phyloP scores from a whole-genome alignment of 805 yeast genomes.

The Lipomyces starkeyi region DNA sequence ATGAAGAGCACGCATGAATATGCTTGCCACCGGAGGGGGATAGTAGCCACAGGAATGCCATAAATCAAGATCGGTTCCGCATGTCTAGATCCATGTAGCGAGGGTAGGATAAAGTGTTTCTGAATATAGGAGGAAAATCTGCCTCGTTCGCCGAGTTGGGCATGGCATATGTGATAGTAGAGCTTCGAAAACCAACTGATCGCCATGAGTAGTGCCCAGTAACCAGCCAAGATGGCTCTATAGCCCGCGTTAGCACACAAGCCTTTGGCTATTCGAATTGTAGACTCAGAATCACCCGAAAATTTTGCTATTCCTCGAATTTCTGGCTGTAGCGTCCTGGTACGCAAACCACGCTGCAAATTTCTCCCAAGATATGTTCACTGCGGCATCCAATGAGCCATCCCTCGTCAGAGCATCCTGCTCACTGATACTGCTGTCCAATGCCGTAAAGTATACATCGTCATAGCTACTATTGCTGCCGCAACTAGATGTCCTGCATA shows the following conservation, averaged over 20 bases:
- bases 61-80: conserved; percentile 35
- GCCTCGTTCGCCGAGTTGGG: conserved; percentile 6
- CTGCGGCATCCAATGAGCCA: conserved; percentile 2
- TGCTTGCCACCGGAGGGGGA: conserved; percentile 53
- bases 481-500: not conserved
- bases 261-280: too few species aligned
- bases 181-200: conserved; percentile 7
- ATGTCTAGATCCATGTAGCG: conserved; percentile 41
- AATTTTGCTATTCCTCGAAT: conserved; percentile 9
- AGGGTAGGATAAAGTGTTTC: conserved; percentile 39
- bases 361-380: not conserved
- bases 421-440: conserved; percentile 3
- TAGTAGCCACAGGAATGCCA: conserved; percentile 32
- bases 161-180: not conserved
- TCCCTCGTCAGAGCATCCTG: not conserved
- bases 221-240: conserved; percentile 9
- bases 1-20: conserved; percentile 47
- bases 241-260: too few species aligned
- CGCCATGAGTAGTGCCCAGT: conserved; percentile 15
- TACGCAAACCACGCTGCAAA: conserved; percentile 18
- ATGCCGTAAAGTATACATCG: conserved; percentile 1
- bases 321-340: conserved; percentile 10
- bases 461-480: not conserved
- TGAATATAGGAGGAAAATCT: conserved; percentile 16
- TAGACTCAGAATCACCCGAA: conserved; percentile 12